Evolutionary conservation across 495 filamentous ascomycete species (phyloP).

Genomic region (Aspergillus sparsus): DNA sequence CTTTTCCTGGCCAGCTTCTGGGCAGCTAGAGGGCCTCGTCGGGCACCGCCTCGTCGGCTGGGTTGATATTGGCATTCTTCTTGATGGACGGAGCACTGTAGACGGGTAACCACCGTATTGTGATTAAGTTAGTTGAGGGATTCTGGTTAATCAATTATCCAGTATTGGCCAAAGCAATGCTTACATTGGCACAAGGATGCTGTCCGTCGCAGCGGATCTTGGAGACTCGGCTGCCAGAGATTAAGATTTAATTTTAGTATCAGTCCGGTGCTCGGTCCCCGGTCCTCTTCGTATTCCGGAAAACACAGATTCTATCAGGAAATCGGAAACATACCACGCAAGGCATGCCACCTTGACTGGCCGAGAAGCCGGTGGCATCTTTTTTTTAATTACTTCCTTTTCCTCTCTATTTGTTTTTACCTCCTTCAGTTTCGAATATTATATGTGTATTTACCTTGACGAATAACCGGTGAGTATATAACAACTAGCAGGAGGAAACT

Average conservation of each 20-base stretch:
- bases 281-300: too few relatives aligned
- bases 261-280: conserved; percentile 11
- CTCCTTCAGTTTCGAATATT: neutral
- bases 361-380: conserved; percentile 28
- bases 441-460: too few relatives aligned
- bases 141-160: neutral
- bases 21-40: conserved; percentile 26
- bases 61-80: conserved; percentile 50
- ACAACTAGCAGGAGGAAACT: neutral
- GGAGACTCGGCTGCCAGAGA: conserved; percentile 44
- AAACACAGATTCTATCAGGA: conserved; percentile 2
- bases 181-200: conserved; percentile 49
- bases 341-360: conserved; percentile 57
- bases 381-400: neutral
- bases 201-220: conserved; percentile 55
- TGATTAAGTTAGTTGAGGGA: too few relatives aligned
- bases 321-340: conserved; percentile 42
- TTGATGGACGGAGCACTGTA: conserved; percentile 44
- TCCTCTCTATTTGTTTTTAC: conserved; percentile 2
- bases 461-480: too few relatives aligned
- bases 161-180: conserved; percentile 17
- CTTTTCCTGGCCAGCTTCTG: conserved; percentile 19
- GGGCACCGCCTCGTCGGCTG: conserved; percentile 51
- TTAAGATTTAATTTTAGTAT: conserved; percentile 5
- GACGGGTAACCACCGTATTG: neutral